Base-by-base conservation (phyloP, 1,284 basidiomycete genomes). In the Trichosporon inkin region DNA sequence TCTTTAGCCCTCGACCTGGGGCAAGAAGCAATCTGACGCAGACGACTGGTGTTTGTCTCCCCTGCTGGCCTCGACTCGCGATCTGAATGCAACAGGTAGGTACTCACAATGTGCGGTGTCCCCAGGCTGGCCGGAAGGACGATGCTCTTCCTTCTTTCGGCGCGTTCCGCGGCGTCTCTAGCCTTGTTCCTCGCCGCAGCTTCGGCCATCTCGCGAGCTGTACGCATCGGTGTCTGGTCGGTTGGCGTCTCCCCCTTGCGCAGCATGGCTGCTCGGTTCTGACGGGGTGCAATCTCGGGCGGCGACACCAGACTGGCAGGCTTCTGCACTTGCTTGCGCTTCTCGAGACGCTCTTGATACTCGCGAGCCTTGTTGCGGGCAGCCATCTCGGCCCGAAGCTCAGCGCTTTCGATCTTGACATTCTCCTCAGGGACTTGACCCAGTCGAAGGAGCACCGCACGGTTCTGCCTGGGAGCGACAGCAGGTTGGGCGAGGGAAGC, bases 401-500 rank as follows among this genome's bases (percentile, higher is more conserved):
- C 24, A 16, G 44, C 44, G 28, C 44, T n/a, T 16, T 49, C 44
- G 1, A 22, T 16, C 28, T 49, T 49, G 44, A 49, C 44, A 49
- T 49, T 32, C 44, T 49, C 44, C 44, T 49, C 44, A 49, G 44
- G 44, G 24, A 49, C 44, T 24, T 49, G 44, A 5, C 58, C 58
- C 14, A 51, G 44, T 2, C 70, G 66, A 10, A 73, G 69, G 41
- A 68, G 63, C 3, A 68, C 68, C 7, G 70, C 40, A 49, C 67
- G 67, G 36, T 66, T 73, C 10, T 55, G 64, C 10, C 69, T 53
- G 8, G 73, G 73, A 11, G 62, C 56, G 17, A 72, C 35, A 2
- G 60, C 44, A 1, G 73, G 73, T n/a, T 62, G 53, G 2, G 71
- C 67, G 4, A 74, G 64, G 1, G 71, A 70, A 2, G 67, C 60